phyloP scores from a whole-genome alignment of 2,329 filamentous ascomycete species.

The Setomelanomma holmii region DNA sequence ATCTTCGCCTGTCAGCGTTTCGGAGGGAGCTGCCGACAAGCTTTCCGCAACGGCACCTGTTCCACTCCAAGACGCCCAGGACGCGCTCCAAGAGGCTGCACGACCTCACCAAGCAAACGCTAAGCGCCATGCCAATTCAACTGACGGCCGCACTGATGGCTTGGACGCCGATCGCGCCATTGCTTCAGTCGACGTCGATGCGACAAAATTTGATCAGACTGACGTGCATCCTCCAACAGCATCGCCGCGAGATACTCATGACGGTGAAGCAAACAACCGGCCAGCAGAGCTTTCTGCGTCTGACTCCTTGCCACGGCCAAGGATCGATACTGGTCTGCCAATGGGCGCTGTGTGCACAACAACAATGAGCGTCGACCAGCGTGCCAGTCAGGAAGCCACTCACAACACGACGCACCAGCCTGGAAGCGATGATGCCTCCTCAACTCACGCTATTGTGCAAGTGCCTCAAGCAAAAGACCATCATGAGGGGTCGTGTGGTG shows the following conservation, averaged over 20 bases:
- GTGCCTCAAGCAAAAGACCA: neutral
- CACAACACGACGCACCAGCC: neutral
- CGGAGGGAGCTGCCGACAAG: conserved; percentile 25
- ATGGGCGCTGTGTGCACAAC: neutral
- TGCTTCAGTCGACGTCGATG: conserved; percentile 16
- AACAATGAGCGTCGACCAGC: neutral
- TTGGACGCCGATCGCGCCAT: conserved; percentile 18
- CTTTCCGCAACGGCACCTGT: conserved; percentile 19
- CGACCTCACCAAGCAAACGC: conserved; percentile 20
- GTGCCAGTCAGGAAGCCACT: neutral
- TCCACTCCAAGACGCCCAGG: conserved; percentile 29
- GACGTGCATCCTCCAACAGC: conserved; percentile 11
- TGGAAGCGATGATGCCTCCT: neutral
- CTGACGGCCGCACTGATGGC: conserved; percentile 10
- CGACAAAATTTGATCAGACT: conserved; percentile 11
- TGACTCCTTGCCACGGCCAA: neutral
- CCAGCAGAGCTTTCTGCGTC: neutral
- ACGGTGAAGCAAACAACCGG: neutral
- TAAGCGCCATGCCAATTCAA: conserved; percentile 12
- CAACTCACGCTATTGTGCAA: neutral
- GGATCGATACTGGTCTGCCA: neutral
- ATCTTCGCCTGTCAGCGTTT: conserved; percentile 32
- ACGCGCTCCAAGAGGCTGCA: conserved; percentile 14
- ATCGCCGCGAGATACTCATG: neutral
- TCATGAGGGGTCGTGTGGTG: neutral